Conservation (phyloP, 2,329 filamentous ascomycete genomes). For the Cadophora luteo-olivacea region DNA sequence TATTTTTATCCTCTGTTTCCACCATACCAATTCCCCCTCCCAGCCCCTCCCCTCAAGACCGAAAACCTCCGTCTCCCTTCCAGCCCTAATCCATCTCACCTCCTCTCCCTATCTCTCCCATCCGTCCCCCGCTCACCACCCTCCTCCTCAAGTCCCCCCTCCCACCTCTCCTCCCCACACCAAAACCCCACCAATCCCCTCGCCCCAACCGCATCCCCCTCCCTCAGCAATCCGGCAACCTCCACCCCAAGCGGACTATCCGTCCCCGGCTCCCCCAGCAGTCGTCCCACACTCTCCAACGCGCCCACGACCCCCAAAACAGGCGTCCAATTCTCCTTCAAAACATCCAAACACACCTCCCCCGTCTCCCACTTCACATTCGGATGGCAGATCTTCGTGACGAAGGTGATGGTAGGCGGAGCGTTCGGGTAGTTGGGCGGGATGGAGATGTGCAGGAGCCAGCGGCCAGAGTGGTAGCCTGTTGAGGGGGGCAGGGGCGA, state of each 20-base stretch:
- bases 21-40: not conserved
- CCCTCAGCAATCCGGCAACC: slow-evolving; percentile 70
- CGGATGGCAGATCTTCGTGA: slow-evolving; percentile 84
- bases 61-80: not conserved
- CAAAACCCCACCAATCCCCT: slow-evolving; percentile 75
- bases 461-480: slow-evolving; percentile 66
- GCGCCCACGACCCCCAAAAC: slow-evolving; percentile 82
- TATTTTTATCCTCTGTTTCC: not conserved
- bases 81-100: not conserved
- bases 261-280: slow-evolving; percentile 71
- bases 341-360: slow-evolving; percentile 92
- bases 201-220: slow-evolving; percentile 71
- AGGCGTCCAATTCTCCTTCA: slow-evolving; percentile 82
- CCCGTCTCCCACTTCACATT: slow-evolving; percentile 79
- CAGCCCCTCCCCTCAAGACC: not conserved
- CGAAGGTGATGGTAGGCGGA: slow-evolving; percentile 80
- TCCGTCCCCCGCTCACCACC: too few relatives aligned
- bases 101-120: not conserved
- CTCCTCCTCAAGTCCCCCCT: slow-evolving; percentile 45
- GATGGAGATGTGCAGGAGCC: slow-evolving; percentile 80
- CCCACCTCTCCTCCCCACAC: slow-evolving; percentile 61
- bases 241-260: slow-evolving; percentile 83
- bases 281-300: slow-evolving; percentile 73
- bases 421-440: slow-evolving; percentile 79
- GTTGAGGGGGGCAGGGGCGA: slow-evolving; percentile 29